Conservation (phyloP, 2,329 filamentous ascomycete genomes). For the Magnaporthiopsis incrustans region DNA sequence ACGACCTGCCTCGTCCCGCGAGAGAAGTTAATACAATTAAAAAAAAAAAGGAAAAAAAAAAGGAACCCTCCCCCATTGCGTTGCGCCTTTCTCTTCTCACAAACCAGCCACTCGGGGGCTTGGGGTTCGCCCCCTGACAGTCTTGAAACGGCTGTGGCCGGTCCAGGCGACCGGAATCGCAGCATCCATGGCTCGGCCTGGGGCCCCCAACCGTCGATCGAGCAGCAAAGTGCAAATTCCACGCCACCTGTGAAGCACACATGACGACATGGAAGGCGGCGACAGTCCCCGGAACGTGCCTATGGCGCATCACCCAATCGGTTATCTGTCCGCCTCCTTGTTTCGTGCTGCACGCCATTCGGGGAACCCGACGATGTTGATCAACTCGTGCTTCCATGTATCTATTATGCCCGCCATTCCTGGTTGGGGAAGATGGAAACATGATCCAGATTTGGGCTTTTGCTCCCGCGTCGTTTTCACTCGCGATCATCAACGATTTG, state of each 20-base stretch:
- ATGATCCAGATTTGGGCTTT: neutral
- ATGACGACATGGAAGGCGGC: neutral
- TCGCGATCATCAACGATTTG: neutral
- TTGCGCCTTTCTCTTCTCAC: neutral
- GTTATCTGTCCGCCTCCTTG: neutral
- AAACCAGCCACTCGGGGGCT: neutral
- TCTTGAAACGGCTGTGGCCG: neutral
- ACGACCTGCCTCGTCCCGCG: too few species aligned
- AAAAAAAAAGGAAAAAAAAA: too few species aligned
- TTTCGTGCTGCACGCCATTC: neutral
- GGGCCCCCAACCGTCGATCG: too few species aligned
- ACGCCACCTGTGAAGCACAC: neutral
- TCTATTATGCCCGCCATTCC: neutral
- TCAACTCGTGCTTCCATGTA: neutral
- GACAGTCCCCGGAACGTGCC: neutral
- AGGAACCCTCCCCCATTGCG: neutral
- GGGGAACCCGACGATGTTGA: neutral
- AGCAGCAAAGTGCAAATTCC: neutral
- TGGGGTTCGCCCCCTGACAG: neutral
- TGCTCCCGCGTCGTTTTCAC: neutral
- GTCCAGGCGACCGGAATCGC: neutral
- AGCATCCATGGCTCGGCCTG: neutral
- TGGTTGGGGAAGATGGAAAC: neutral
- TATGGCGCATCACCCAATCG: neutral
- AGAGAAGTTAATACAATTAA: neutral